Conservation (phyloP, 176 grass and related monocot genomes). For the Metroxylon sagu region DNA sequence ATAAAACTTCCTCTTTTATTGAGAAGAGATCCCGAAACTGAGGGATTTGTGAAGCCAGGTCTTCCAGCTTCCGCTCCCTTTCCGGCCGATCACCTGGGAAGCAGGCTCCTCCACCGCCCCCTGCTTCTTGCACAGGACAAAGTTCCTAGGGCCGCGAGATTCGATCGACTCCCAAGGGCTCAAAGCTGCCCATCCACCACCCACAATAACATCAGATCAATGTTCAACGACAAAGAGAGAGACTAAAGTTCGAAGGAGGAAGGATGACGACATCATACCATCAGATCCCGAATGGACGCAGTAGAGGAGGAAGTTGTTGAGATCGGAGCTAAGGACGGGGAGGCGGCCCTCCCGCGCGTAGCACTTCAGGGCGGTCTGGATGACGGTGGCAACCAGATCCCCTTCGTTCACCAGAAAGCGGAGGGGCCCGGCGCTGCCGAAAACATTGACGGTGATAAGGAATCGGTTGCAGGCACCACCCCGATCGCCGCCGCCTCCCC, state of each 20-base stretch:
- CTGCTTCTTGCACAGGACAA: slow-evolving; percentile 53
- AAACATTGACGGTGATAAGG: slow-evolving; percentile 58
- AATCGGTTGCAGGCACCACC: slow-evolving; percentile 21
- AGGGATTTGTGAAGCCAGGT: slow-evolving; percentile 43
- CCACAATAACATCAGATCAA: neutral
- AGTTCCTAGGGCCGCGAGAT: slow-evolving; percentile 51
- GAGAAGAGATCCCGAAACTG: slow-evolving; percentile 41
- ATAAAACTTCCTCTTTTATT: too few relatives aligned
- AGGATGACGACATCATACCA: slow-evolving; percentile 19
- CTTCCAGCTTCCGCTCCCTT: slow-evolving; percentile 40
- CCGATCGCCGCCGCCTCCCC: slow-evolving; percentile 1
- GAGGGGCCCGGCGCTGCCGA: slow-evolving; percentile 65
- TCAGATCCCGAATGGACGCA: slow-evolving; percentile 49
- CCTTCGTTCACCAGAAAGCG: slow-evolving; percentile 62
- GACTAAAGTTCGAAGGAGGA: too few relatives aligned
- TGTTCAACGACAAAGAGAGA: neutral
- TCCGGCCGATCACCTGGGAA: slow-evolving; percentile 13
- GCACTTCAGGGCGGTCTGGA: slow-evolving; percentile 38
- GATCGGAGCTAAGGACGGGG: slow-evolving; percentile 38
- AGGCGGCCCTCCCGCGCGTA: slow-evolving; percentile 64
- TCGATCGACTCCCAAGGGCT: slow-evolving; percentile 32
- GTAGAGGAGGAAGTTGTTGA: slow-evolving; percentile 54
- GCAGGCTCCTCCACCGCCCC: neutral
- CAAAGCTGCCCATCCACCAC: slow-evolving; percentile 23
- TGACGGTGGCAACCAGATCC: slow-evolving; percentile 30